Conservation (phyloP, 345 rosid genomes). For the Psidium guajava region DNA sequence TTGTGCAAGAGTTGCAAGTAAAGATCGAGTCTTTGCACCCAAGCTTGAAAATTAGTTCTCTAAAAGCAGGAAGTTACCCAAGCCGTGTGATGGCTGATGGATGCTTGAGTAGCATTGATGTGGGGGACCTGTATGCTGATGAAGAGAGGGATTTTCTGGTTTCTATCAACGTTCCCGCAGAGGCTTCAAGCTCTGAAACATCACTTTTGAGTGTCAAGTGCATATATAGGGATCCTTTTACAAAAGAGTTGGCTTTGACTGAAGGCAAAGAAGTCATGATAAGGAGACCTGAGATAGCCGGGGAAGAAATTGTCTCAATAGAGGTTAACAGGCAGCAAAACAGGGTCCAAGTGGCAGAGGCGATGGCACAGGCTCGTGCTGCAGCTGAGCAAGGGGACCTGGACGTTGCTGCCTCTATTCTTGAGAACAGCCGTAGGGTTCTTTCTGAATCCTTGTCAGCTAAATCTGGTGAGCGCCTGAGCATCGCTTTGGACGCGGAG, state of each 20-base stretch:
- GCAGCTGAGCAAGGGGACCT: conserved; percentile 82
- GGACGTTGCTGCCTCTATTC: conserved; percentile 50
- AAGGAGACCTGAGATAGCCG: conserved; percentile 43
- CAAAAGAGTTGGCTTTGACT: conserved; percentile 42
- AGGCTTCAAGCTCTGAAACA: conserved; percentile 29
- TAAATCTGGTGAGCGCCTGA: conserved; percentile 60
- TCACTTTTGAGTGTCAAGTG: conserved; percentile 66
- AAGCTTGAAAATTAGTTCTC: conserved; percentile 35
- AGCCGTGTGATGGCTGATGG: conserved; percentile 36
- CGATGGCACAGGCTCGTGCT: conserved; percentile 66
- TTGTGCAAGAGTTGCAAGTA: conserved; percentile 75
- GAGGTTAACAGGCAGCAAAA: conserved; percentile 96
- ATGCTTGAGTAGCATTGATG: conserved; percentile 42
- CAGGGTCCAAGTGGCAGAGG: conserved; percentile 83
- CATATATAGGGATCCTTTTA: conserved; percentile 62
- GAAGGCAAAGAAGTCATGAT: conserved; percentile 48
- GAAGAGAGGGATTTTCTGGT: conserved; percentile 89
- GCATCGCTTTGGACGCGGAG: conserved; percentile 76
- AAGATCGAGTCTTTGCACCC: conserved; percentile 44
- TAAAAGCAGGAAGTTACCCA: conserved; percentile 76
- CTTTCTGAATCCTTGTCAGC: conserved; percentile 59
- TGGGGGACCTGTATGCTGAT: conserved; percentile 92
- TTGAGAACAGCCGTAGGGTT: conserved; percentile 44
- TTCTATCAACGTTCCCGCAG: conserved; percentile 60
- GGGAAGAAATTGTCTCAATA: conserved; percentile 37